A percentile compares a stretch with the other conserved stretches of the same genome.
Evolutionary conservation across 2,329 filamentous ascomycete species (phyloP).

Genomic region (Neofusicoccum ribis): DNA sequence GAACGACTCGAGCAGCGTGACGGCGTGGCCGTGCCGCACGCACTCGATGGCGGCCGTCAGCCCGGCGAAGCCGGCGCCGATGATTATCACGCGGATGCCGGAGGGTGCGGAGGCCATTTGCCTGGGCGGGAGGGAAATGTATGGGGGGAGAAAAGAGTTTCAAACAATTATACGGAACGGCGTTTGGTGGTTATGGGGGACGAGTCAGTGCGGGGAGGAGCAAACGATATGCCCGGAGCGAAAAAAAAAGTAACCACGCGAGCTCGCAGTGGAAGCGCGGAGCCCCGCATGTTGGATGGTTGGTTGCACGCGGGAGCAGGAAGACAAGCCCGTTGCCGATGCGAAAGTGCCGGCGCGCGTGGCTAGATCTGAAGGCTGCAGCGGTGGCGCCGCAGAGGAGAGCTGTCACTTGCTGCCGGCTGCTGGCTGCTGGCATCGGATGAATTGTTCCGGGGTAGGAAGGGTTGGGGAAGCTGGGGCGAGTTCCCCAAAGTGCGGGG

Average conservation of each 20-base stretch:
- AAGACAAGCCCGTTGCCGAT: background rate
- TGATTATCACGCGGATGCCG: slow-evolving; percentile 40
- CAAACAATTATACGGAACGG: background rate
- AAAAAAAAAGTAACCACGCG: background rate
- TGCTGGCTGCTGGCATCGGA: background rate
- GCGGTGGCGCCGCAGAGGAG: background rate
- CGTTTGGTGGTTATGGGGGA: background rate
- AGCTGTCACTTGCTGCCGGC: too few relatives aligned
- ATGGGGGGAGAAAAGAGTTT: too few relatives aligned
- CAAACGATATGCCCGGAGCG: background rate
- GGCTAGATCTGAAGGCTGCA: background rate
- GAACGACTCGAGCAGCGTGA: slow-evolving; percentile 59
- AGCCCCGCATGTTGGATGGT: background rate
- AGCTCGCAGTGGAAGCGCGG: background rate
- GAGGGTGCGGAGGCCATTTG: background rate
- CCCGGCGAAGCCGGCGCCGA: slow-evolving; percentile 57
- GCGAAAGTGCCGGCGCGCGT: background rate
- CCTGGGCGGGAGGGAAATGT: background rate
- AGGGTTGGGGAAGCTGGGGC: background rate
- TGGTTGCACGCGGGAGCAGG: background rate
- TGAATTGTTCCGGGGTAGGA: background rate
- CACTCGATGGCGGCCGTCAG: slow-evolving; percentile 65
- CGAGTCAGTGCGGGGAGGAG: background rate
- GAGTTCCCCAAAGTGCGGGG: background rate
- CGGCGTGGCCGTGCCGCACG: slow-evolving; percentile 59